These are phyloP conservation scores for Suillus bovinus DNA, from an alignment of 768 basidiomycete species.

Conservation along the genomic window DNA sequence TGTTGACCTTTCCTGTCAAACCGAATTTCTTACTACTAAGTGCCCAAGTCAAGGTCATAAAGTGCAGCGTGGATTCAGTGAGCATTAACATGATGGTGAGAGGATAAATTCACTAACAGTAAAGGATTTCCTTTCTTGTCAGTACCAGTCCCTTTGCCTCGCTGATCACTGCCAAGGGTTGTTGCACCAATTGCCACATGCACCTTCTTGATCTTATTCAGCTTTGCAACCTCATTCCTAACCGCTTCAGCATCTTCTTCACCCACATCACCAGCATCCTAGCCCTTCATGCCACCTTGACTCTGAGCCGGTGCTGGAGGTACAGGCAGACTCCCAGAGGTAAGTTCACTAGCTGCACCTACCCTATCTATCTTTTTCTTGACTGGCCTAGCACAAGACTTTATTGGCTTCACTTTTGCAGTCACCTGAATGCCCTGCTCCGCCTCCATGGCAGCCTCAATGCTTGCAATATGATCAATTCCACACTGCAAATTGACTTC, in stretches of 20 bases:
- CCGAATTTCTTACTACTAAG: not conserved
- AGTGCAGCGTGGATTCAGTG: not conserved
- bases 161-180: not conserved
- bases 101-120: not conserved
- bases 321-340: not conserved
- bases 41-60: not conserved
- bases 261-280: not conserved
- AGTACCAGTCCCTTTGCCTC: not conserved
- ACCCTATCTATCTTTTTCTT: not conserved
- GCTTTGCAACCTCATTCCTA: not conserved
- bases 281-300: not conserved
- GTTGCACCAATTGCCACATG: not conserved
- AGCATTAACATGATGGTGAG: not conserved
- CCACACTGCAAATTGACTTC: not conserved
- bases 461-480: not conserved
- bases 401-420: not conserved
- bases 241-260: not conserved
- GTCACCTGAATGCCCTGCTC: not conserved
- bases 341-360: not conserved
- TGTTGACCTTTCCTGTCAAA: not conserved
- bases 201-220: too few species aligned
- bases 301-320: not conserved
- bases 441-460: not conserved
- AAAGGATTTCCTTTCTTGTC: not conserved
- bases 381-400: constrained; percentile 3